A percentile compares a stretch with the other conserved stretches of the same genome.
Conservation (phyloP, 2,329 filamentous ascomycete species). For the Colletotrichum liriopes region DNA sequence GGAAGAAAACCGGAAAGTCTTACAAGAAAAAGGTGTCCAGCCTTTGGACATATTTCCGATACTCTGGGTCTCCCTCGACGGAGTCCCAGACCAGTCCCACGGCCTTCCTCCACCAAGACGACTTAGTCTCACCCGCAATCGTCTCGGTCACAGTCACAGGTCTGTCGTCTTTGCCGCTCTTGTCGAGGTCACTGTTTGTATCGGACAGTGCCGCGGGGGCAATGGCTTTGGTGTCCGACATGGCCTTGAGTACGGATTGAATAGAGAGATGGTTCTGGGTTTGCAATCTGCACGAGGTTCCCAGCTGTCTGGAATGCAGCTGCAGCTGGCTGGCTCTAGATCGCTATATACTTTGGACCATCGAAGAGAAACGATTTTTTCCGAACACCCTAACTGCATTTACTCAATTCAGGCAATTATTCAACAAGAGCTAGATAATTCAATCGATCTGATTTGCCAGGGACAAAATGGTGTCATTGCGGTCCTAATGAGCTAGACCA, state of each 20-base stretch:
- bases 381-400: constrained; percentile 15
- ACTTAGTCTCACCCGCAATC: background rate
- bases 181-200: constrained; percentile 10
- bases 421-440: background rate
- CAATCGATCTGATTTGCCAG: constrained; percentile 9
- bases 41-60: constrained; percentile 25
- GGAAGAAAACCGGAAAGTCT: background rate
- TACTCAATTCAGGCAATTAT: too few species aligned
- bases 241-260: background rate
- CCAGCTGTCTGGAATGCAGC: background rate
- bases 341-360: constrained; percentile 25
- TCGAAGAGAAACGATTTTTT: constrained; percentile 31
- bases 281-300: background rate
- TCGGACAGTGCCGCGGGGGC: constrained; percentile 21
- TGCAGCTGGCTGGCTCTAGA: constrained; percentile 7
- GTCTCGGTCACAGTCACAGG: background rate
- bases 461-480: constrained; percentile 12
- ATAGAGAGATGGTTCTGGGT: background rate
- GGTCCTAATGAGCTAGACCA: background rate
- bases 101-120: constrained; percentile 19
- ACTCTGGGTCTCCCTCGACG: constrained; percentile 30
- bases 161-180: constrained; percentile 4
- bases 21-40: constrained; percentile 33
- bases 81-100: constrained; percentile 32
- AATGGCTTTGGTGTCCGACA: constrained; percentile 16